Percentiles rank a stretch among this genome's conserved stretches.
Evolutionary conservation across 1,284 basidiomycete species (phyloP).

Genomic region (Tilletia horrida): DNA sequence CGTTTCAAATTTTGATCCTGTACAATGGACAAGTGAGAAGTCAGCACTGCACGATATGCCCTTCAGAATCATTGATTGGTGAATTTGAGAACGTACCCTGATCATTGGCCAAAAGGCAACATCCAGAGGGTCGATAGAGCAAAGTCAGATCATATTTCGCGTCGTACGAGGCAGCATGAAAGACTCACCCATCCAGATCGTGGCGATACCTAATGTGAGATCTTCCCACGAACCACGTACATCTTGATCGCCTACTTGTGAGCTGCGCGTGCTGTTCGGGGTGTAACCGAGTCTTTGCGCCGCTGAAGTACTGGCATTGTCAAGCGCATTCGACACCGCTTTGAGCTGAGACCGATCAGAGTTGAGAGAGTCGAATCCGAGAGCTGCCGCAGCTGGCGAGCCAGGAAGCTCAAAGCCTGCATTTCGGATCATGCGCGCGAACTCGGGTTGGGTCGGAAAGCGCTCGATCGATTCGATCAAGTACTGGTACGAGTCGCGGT

Average conservation of each 20-base stretch:
- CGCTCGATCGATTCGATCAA: conserved; percentile 94
- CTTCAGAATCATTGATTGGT: too few species aligned
- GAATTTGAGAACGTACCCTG: neutral
- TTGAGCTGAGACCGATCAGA: neutral
- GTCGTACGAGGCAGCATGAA: neutral
- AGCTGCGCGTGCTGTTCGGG: neutral
- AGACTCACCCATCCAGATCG: conserved; percentile 46
- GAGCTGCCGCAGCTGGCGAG: conserved; percentile 37
- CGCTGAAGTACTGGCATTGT: neutral
- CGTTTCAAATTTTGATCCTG: too few species aligned
- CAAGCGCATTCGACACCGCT: neutral
- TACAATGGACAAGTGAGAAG: too few species aligned
- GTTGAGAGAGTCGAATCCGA: conserved; percentile 26
- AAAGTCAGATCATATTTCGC: conserved; percentile 6
- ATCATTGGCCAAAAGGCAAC: neutral
- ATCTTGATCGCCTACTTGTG: conserved; percentile 25
- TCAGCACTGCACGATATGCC: too few species aligned
- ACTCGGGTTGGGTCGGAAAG: conserved; percentile 85
- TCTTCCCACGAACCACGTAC: conserved; percentile 51
- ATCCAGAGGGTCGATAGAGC: neutral
- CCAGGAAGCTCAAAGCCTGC: conserved; percentile 56
- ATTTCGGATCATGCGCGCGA: conserved; percentile 71
- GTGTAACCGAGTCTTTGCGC: neutral
- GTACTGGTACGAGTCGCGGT: conserved; percentile 87
- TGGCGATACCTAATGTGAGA: conserved; percentile 50